Evolutionary conservation across 495 filamentous ascomycete genomes (phyloP), one percentile per base, ranked within the genome.

Genomic region (Aspergillus bridgeri): DNA sequence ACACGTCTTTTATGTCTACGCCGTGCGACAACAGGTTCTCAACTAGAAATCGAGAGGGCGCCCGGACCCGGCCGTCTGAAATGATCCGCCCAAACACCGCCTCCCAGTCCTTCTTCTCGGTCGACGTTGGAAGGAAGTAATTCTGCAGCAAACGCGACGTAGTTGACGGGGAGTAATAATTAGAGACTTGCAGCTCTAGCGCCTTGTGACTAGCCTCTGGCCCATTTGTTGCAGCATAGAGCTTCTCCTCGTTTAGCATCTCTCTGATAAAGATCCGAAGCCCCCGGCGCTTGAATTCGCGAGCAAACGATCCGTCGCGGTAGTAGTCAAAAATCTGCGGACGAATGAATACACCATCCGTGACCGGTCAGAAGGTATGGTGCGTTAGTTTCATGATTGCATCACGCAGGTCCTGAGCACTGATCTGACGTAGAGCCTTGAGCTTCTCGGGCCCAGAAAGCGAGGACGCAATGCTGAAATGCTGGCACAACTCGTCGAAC

Each of bases 221-320:
- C n/a, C 58, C 59, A 24, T 65, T 73, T 21, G 65, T 65, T 3
- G 60, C 61, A 0, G 67, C 74, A 61, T 81, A 80, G 2, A 77
- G 59, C 42, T 70, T 75, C 42, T 79, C 72, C 33, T 80, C 79
- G 46, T 80, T 75, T 5, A 65, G 51, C 23, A 78, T 75, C 60
- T 81, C 78, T 19, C 79, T 78, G 51, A 78, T 76, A 22, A 81
- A 66, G 23, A 81, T 50, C 18, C 69, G 73, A 44, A 80, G 65
- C 0, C 67, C 65, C 9, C 73, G 60, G 18, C 53, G 57, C 29
- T 69, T 68, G 65, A 81, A 77, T 15, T 71, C 57, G 2, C 51
- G 27, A 1, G 72, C 79, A 43, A 81, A 79, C 44, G 62, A 61
- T 2, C 78, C 79, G 20, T 59, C 65, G n/a, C 69, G 63, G 57